These are phyloP conservation scores for Tympanopsis confertula DNA, from an alignment of 2,329 filamentous ascomycete species.

Conservation along the genomic window DNA sequence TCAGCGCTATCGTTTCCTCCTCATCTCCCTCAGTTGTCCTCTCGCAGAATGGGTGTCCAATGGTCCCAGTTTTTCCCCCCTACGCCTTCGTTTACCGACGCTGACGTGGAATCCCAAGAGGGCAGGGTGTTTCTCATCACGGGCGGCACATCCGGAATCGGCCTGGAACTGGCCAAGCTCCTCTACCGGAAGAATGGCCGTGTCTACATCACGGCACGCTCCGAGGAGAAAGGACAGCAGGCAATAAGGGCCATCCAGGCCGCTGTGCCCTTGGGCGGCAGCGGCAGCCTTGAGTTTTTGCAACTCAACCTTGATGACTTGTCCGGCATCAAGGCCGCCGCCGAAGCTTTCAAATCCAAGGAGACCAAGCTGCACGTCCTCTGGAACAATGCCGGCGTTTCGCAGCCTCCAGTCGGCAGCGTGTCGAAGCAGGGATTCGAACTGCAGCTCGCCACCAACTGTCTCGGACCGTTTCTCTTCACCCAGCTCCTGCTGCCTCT, in stretches of 20 bases:
- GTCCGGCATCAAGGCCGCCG: constrained; percentile 9
- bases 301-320: constrained; percentile 18
- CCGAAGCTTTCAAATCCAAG: constrained; percentile 7
- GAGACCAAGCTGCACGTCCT: constrained; percentile 11
- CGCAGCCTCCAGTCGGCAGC: constrained; percentile 5
- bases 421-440: no score
- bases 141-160: background rate
- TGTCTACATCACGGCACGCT: background rate
- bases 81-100: no score
- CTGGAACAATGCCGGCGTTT: constrained; percentile 13
- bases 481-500: no score
- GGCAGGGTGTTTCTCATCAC: background rate
- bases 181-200: background rate
- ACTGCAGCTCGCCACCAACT: no score
- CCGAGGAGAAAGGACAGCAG: constrained; percentile 16
- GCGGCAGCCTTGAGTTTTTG: constrained; percentile 21
- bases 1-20: no score
- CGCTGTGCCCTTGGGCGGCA: constrained; percentile 11
- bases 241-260: constrained; percentile 24
- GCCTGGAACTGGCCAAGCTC: background rate
- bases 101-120: no score
- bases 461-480: no score
- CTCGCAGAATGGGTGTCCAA: no score
- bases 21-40: no score
- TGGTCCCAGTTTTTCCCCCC: no score